Evolutionary conservation across 2,329 filamentous ascomycete species (phyloP).

Genomic region (Pseudopyrenochaeta lycopersici): DNA sequence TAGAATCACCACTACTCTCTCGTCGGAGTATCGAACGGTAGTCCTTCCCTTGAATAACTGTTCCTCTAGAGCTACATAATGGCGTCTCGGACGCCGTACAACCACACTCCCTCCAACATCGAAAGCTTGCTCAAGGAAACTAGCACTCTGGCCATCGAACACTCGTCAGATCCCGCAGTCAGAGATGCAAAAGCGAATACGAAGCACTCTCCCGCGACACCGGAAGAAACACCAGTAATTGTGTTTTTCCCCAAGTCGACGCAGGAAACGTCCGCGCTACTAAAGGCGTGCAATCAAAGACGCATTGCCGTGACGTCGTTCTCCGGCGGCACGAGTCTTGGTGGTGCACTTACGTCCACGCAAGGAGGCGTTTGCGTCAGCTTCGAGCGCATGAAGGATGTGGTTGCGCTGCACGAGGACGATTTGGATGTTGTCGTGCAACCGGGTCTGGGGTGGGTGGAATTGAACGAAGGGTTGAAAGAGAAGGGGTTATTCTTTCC

Average conservation of each 20-base stretch:
- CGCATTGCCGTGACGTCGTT: conserved; percentile 86
- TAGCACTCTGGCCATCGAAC: conserved; percentile 5
- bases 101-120: conserved; percentile 23
- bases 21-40: no score
- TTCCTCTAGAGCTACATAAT: neutral
- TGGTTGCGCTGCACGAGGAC: conserved; percentile 82
- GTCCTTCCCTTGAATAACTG: neutral
- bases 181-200: conserved; percentile 32
- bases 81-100: conserved; percentile 5
- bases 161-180: conserved; percentile 14
- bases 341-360: conserved; percentile 85
- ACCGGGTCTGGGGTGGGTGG: conserved; percentile 81
- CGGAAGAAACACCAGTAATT: conserved; percentile 55
- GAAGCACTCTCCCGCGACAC: conserved; percentile 27
- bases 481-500: conserved; percentile 82
- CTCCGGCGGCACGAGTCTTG: conserved; percentile 85
- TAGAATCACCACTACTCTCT: no score
- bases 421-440: conserved; percentile 65
- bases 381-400: conserved; percentile 81
- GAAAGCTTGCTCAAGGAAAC: conserved; percentile 2
- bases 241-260: conserved; percentile 79
- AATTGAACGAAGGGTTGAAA: conserved; percentile 75
- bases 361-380: conserved; percentile 84
- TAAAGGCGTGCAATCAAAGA: conserved; percentile 82
- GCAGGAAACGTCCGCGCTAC: conserved; percentile 79